Evolutionary conservation across 306 rosid species (phyloP).

Genomic region (Rosa lucieae): DNA sequence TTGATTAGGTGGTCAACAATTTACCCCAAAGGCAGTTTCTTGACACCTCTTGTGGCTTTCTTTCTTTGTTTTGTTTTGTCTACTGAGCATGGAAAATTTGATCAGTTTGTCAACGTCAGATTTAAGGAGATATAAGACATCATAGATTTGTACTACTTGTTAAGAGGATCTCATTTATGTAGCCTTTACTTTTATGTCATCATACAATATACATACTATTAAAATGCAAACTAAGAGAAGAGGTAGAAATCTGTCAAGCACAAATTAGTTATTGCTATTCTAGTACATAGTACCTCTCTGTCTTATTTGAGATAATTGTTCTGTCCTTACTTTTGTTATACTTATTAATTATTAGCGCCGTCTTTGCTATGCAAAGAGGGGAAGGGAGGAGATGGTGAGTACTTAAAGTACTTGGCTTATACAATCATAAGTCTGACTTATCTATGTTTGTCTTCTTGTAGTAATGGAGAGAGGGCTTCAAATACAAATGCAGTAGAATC

Average conservation of each 20-base stretch:
- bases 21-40: background rate
- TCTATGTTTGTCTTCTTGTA: conserved; percentile 34
- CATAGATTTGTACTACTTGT: background rate
- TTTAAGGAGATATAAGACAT: background rate
- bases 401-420: background rate
- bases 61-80: too few species aligned
- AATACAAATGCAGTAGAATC: conserved; percentile 32
- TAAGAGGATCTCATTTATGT: background rate
- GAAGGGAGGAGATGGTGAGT: background rate
- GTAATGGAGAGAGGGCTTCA: conserved; percentile 30
- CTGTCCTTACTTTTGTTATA: conserved; percentile 13
- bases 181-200: background rate
- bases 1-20: too few species aligned
- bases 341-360: background rate
- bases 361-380: background rate
- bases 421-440: conserved; percentile 18
- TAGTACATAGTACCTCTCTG: background rate
- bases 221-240: background rate
- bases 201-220: background rate
- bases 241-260: background rate
- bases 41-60: background rate
- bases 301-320: conserved; percentile 28
- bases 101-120: conserved; percentile 34
- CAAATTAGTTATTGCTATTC: background rate
- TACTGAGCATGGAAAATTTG: conserved; percentile 56